phyloP scores from a whole-genome alignment of 2,329 filamentous ascomycete genomes.

The Thelonectria blattea region DNA sequence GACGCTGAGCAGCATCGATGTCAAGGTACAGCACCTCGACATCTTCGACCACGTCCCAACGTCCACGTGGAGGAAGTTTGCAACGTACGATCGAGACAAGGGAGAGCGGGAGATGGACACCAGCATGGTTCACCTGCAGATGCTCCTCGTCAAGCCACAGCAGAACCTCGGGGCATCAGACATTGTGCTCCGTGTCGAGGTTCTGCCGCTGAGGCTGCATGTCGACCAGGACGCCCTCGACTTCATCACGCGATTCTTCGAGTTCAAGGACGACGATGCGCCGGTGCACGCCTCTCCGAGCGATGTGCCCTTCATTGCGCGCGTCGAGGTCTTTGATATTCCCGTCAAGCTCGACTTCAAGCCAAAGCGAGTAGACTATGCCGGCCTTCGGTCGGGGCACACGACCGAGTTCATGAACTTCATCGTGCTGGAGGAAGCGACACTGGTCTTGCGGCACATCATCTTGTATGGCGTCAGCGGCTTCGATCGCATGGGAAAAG shows the following conservation, averaged over 20 bases:
- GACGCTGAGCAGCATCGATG: constrained; percentile 85
- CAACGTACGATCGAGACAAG: constrained; percentile 87
- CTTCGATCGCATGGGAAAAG: constrained; percentile 88
- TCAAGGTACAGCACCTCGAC: constrained; percentile 82
- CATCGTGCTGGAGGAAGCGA: constrained; percentile 85
- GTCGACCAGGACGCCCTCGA: constrained; percentile 97
- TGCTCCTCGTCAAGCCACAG: constrained; percentile 87
- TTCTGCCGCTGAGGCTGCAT: constrained; percentile 87
- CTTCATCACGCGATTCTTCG: constrained; percentile 96
- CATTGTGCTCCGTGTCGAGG: constrained; percentile 77
- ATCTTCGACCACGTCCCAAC: constrained; percentile 94
- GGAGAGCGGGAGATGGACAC: constrained; percentile 85
- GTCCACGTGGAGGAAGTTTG: constrained; percentile 98
- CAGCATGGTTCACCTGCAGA: constrained; percentile 88
- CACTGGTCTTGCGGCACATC: constrained; percentile 83
- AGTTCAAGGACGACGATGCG: constrained; percentile 84
- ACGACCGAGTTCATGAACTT: constrained; percentile 99
- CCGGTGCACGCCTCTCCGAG: constrained; percentile 63
- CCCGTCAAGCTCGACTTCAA: constrained; percentile 92
- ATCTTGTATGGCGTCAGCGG: constrained; percentile 93
- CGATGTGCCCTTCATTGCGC: constrained; percentile 85
- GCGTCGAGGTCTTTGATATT: constrained; percentile 84
- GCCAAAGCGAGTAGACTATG: constrained; percentile 96
- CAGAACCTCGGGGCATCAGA: constrained; percentile 86
- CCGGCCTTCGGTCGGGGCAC: constrained; percentile 86